Percentiles rank a stretch among this genome's conserved stretches.
Evolutionary conservation across 108 stramenopile genomes (phyloP).

Genomic region (Thalassiosira profunda): DNA sequence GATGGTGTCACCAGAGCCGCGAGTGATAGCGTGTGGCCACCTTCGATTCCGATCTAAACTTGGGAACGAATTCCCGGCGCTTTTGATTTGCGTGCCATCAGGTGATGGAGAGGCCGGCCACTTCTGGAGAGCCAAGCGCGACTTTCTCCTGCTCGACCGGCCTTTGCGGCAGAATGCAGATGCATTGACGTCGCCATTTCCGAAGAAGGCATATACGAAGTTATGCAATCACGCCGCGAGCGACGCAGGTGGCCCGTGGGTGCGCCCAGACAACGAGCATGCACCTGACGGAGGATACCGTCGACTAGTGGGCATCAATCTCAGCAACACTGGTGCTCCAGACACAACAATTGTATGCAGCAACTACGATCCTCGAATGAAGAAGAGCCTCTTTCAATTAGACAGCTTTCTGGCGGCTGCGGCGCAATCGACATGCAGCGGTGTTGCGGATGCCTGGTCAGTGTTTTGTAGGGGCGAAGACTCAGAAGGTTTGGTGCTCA

Average conservation of each 20-base stretch:
- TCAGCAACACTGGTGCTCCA: background rate
- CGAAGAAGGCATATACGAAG: slow-evolving; percentile 31
- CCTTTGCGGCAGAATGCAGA: slow-evolving; percentile 9
- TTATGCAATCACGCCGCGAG: slow-evolving; percentile 15
- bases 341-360: background rate
- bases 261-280: slow-evolving; percentile 20
- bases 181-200: background rate
- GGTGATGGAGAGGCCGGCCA: background rate
- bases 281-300: slow-evolving; percentile 7
- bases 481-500: slow-evolving; percentile 6
- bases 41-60: slow-evolving; percentile 2
- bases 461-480: slow-evolving; percentile 28
- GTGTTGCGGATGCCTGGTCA: slow-evolving; percentile 17
- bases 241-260: slow-evolving; percentile 17
- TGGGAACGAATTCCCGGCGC: slow-evolving; percentile 34
- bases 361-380: slow-evolving; percentile 16
- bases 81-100: slow-evolving; percentile 25
- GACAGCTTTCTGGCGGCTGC: slow-evolving; percentile 16
- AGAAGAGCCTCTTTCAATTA: slow-evolving; percentile 22
- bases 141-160: slow-evolving; percentile 41
- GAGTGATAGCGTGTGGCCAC: slow-evolving; percentile 36
- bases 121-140: slow-evolving; percentile 35
- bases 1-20: background rate
- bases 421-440: background rate
- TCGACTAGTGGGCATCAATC: no score